These are phyloP conservation scores for Populus nigra DNA, from an alignment of 345 rosid genomes.

Conservation along the genomic window DNA sequence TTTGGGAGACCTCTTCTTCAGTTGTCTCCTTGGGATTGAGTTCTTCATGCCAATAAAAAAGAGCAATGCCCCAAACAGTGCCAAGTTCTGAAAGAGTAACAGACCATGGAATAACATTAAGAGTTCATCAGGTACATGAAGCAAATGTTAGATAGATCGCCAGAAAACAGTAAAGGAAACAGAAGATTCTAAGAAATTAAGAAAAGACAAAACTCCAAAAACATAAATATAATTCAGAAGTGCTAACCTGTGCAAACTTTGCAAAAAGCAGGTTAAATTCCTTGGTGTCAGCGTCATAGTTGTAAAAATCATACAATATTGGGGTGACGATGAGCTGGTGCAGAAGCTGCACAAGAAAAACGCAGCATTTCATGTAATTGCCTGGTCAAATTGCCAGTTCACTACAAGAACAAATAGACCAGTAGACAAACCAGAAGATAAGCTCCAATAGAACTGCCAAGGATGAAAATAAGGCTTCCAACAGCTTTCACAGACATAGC, in stretches of 20 bases:
- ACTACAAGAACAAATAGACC: neutral
- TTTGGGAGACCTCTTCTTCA: constrained; percentile 57
- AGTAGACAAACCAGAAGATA: constrained; percentile 57
- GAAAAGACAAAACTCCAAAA: neutral
- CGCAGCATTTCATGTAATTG: neutral
- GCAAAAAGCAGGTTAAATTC: constrained; percentile 50
- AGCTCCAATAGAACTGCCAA: constrained; percentile 68
- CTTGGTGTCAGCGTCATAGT: constrained; percentile 50
- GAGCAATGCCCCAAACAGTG: constrained; percentile 67
- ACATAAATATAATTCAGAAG: neutral
- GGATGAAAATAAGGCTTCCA: constrained; percentile 63
- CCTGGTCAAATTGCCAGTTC: neutral
- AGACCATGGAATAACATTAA: neutral
- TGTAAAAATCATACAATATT: constrained; percentile 67
- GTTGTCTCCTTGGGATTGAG: constrained; percentile 62
- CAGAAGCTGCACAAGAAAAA: constrained; percentile 45
- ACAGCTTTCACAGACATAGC: constrained; percentile 58
- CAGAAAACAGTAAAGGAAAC: no score
- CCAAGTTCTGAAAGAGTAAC: constrained; percentile 48
- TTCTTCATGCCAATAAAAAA: constrained; percentile 80
- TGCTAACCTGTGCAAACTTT: constrained; percentile 62
- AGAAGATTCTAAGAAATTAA: neutral
- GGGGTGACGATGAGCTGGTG: constrained; percentile 51
- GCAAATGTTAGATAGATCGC: neutral
- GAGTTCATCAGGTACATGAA: neutral